Evolutionary conservation across 1,284 basidiomycete species (phyloP).

Genomic region (Rhodotorula glutinis): DNA sequence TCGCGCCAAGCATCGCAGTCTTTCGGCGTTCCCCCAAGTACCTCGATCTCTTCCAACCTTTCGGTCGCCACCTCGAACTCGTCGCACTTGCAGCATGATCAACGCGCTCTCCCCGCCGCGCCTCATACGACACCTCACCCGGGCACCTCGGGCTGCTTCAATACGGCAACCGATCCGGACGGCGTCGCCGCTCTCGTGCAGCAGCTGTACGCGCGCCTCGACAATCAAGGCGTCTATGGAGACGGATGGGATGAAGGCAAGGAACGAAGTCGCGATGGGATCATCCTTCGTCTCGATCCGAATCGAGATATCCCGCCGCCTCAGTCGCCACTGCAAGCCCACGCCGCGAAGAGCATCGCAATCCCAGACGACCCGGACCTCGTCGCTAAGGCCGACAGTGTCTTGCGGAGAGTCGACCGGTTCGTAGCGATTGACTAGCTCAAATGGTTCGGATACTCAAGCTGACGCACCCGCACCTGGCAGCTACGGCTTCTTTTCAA

Average conservation of each 20-base stretch:
- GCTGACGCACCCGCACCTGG: no score
- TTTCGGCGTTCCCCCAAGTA: conserved; percentile 2
- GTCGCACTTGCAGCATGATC: conserved; percentile 3
- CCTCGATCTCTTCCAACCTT: conserved; percentile 19
- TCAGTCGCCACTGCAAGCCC: not conserved
- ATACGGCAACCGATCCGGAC: conserved; percentile 22
- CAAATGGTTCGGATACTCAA: fast-evolving
- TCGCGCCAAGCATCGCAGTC: not conserved
- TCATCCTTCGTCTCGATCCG: conserved; percentile 51
- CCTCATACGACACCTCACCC: conserved; percentile 15
- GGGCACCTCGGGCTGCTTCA: conserved; percentile 9
- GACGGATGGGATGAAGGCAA: conserved; percentile 88
- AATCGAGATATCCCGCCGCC: not conserved
- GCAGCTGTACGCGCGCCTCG: conserved; percentile 65
- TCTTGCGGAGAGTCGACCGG: conserved; percentile 36
- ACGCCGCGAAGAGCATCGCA: not conserved
- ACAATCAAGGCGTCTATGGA: conserved; percentile 77
- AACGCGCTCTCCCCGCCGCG: not conserved
- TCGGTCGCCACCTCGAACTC: conserved; percentile 28
- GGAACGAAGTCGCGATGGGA: conserved; percentile 76
- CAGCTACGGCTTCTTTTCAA: conserved; percentile 44
- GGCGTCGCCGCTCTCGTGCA: conserved; percentile 32
- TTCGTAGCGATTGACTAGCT: not conserved
- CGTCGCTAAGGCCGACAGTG: conserved; percentile 32
- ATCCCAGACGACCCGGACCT: conserved; percentile 3